Percentiles rank a stretch among this genome's conserved stretches.
These are phyloP conservation scores for Pittosporum tobira DNA, from an alignment of 129 eudicot species.

Conservation along the genomic window DNA sequence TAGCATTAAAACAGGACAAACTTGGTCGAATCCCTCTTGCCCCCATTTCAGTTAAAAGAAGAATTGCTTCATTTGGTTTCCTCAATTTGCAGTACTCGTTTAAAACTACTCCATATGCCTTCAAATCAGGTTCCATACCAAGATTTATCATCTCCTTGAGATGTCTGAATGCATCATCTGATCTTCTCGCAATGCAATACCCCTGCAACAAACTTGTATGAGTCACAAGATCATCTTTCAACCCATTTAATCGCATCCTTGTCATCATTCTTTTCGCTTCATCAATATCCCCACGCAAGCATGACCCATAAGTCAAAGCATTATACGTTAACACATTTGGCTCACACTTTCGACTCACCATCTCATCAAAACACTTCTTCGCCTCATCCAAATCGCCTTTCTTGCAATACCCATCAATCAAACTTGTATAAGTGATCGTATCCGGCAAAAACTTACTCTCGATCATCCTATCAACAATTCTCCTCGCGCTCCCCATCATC, in stretches of 20 bases:
- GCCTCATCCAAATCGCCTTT: conserved; percentile 39
- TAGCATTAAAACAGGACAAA: conserved; percentile 36
- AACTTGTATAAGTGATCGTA: conserved; percentile 36
- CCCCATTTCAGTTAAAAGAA: conserved; percentile 36
- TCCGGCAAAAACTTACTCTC: conserved; percentile 36
- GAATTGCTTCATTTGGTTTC: conserved; percentile 35
- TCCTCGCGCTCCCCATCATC: conserved; percentile 23
- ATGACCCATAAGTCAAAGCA: conserved; percentile 41
- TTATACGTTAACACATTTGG: conserved; percentile 46
- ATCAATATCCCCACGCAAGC: conserved; percentile 43
- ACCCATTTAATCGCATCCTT: conserved; percentile 46
- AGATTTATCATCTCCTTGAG: conserved; percentile 32
- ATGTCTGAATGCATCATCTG: conserved; percentile 40
- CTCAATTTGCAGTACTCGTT: conserved; percentile 44
- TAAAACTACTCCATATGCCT: conserved; percentile 33
- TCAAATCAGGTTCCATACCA: conserved; percentile 40
- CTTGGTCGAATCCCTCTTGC: conserved; percentile 28
- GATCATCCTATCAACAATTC: conserved; percentile 32
- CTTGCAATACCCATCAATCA: conserved; percentile 60
- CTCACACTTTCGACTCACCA: conserved; percentile 29
- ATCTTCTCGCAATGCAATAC: conserved; percentile 39
- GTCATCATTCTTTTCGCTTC: conserved; percentile 42
- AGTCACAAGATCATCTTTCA: conserved; percentile 38
- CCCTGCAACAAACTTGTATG: conserved; percentile 57
- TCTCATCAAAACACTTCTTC: conserved; percentile 33